These are phyloP conservation scores for Triticum turgidum DNA, from an alignment of 176 grass and related monocot species.

Conservation along the genomic window DNA sequence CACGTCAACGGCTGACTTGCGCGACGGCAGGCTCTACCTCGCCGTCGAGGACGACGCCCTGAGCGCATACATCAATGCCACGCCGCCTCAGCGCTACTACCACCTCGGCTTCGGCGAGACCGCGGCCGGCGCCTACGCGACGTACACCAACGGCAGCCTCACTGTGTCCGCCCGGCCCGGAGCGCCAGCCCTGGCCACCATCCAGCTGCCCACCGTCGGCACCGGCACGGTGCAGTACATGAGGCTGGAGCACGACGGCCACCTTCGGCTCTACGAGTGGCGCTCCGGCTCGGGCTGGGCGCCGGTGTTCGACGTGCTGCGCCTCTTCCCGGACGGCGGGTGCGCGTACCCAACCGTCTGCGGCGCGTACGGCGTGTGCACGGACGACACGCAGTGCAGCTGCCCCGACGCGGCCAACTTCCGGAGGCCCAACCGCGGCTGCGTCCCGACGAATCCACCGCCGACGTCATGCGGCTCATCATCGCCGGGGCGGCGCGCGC, in stretches of 20 bases:
- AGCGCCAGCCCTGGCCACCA: neutral
- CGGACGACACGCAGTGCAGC: slow-evolving; percentile 49
- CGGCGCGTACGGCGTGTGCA: slow-evolving; percentile 50
- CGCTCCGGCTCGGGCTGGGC: neutral
- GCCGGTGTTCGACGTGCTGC: slow-evolving; percentile 29
- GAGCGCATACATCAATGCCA: slow-evolving; percentile 26
- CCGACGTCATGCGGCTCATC: neutral
- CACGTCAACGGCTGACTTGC: neutral
- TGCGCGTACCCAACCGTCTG: slow-evolving; percentile 50
- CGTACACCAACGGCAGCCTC: slow-evolving; percentile 37
- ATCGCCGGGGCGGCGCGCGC: neutral
- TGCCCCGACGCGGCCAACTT: slow-evolving; percentile 52
- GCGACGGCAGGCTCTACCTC: slow-evolving; percentile 27
- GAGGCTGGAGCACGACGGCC: slow-evolving; percentile 49
- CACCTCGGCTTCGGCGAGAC: neutral
- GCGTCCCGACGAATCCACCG: slow-evolving; percentile 9
- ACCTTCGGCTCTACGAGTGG: slow-evolving; percentile 54
- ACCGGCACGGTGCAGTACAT: slow-evolving; percentile 43
- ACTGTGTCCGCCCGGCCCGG: neutral
- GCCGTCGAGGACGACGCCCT: slow-evolving; percentile 23
- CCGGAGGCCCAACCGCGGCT: slow-evolving; percentile 43
- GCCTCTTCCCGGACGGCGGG: slow-evolving; percentile 31
- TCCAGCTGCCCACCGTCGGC: slow-evolving; percentile 23
- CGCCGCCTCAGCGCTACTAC: slow-evolving; percentile 38
- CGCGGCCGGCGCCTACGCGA: neutral